Conservation (phyloP, 495 filamentous ascomycete genomes). For the Penicillium ochrochloron region DNA sequence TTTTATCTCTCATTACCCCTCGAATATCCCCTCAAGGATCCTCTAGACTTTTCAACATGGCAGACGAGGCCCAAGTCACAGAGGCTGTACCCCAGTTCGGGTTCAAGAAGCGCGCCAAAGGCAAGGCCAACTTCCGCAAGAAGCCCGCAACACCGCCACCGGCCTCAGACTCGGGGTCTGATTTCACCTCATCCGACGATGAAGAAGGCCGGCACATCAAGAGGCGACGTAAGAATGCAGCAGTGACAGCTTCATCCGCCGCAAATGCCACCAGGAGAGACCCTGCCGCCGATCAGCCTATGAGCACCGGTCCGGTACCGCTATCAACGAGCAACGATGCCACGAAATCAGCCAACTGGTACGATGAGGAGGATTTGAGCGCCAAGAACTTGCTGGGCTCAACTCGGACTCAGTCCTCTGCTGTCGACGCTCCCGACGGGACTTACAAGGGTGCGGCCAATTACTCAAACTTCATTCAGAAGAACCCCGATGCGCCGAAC, state of each 20-base stretch:
- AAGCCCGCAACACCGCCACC: constrained; percentile 80
- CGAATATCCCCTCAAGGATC: background rate
- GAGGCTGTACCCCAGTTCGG: constrained; percentile 35
- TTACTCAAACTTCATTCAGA: constrained; percentile 75
- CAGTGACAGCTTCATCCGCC: constrained; percentile 58
- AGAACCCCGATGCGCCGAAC: constrained; percentile 77
- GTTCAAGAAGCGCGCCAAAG: constrained; percentile 89
- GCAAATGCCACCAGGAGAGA: constrained; percentile 44
- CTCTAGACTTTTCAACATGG: constrained; percentile 14
- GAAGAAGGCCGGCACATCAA: constrained; percentile 76
- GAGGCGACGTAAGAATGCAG: constrained; percentile 70
- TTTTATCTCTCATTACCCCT: background rate
- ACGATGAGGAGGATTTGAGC: constrained; percentile 65
- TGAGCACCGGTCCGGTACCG: constrained; percentile 49
- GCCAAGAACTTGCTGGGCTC: constrained; percentile 67
- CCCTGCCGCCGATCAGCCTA: constrained; percentile 60
- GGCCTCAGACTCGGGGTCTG: constrained; percentile 58
- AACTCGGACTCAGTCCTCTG: constrained; percentile 50
- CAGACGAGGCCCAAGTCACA: constrained; percentile 21
- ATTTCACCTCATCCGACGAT: constrained; percentile 78
- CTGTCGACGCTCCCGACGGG: constrained; percentile 54
- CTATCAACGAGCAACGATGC: constrained; percentile 80
- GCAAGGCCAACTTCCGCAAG: constrained; percentile 81
- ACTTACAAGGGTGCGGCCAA: constrained; percentile 78
- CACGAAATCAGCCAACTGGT: constrained; percentile 93